These are phyloP conservation scores for Tetrapyrgos nigripes DNA, from an alignment of 1,284 basidiomycete species.

Conservation along the genomic window DNA sequence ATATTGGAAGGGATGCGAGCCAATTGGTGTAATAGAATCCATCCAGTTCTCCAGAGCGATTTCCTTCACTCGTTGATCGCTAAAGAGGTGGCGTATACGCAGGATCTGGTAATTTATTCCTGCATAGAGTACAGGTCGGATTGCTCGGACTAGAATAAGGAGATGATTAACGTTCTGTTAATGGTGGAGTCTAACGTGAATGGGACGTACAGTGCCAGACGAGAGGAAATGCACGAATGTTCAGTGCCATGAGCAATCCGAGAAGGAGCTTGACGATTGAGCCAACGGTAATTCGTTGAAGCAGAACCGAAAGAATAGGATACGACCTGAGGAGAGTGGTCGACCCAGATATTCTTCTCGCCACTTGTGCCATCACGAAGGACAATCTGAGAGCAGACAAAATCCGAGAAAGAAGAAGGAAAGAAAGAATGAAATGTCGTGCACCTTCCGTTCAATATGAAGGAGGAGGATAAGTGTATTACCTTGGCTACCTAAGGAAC, in stretches of 20 bases:
- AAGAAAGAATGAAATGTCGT: too few species aligned
- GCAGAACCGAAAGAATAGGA: not conserved
- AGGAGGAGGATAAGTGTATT: too few species aligned
- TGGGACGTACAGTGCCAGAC: slow-evolving; percentile 62
- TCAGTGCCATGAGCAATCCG: slow-evolving; percentile 49
- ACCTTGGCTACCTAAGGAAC: too few species aligned
- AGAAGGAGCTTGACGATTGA: slow-evolving; percentile 4
- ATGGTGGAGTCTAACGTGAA: slow-evolving; percentile 1
- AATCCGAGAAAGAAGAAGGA: too few species aligned
- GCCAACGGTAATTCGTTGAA: not conserved
- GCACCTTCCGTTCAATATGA: too few species aligned
- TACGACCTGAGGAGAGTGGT: not conserved
- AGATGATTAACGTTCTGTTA: not conserved
- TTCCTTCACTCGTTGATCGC: slow-evolving; percentile 41
- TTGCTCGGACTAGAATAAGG: slow-evolving; percentile 56
- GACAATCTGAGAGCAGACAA: too few species aligned
- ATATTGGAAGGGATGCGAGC: slow-evolving; percentile 59
- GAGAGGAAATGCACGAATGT: slow-evolving; percentile 63
- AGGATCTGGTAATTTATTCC: slow-evolving; percentile 40
- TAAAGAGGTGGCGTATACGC: slow-evolving; percentile 38
- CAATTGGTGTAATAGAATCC: slow-evolving; percentile 59
- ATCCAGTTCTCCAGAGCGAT: slow-evolving; percentile 50
- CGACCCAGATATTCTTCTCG: not conserved
- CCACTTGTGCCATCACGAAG: not conserved
- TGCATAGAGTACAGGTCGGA: slow-evolving; percentile 49